These are phyloP conservation scores for Penicillium psychrosexuale DNA, from an alignment of 2,329 filamentous ascomycete species.

Conservation along the genomic window DNA sequence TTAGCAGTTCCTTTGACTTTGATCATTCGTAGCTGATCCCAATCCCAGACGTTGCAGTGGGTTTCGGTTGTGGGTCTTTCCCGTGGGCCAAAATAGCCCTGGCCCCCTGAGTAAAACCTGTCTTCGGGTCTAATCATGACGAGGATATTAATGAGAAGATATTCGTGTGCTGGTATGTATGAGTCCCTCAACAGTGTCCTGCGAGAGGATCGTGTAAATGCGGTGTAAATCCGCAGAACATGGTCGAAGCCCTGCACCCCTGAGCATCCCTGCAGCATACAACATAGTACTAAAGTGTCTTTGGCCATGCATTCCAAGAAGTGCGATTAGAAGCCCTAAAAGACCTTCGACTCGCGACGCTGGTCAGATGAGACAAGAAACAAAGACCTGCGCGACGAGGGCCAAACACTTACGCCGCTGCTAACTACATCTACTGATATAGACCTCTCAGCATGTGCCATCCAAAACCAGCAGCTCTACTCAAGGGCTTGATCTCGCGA, in stretches of 20 bases:
- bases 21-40: slow-evolving; percentile 20
- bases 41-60: slow-evolving; percentile 25
- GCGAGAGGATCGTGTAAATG: not conserved
- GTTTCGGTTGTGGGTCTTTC: slow-evolving; percentile 19
- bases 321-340: not conserved
- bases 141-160: not conserved
- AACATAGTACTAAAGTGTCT: not conserved
- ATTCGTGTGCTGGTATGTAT: not conserved
- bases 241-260: not conserved
- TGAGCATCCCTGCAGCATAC: not conserved
- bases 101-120: slow-evolving; percentile 15
- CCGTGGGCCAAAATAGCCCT: slow-evolving; percentile 16
- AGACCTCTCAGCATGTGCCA: not conserved
- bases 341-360: not conserved
- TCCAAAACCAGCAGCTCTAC: not conserved
- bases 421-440: not conserved
- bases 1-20: slow-evolving; percentile 26
- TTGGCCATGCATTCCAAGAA: not conserved
- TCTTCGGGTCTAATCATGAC: not conserved
- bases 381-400: not conserved
- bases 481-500: not conserved
- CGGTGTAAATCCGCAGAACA: not conserved
- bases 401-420: not conserved
- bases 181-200: not conserved
- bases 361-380: not conserved